phyloP scores from a whole-genome alignment of 2,329 filamentous ascomycete species.

The Cytospora mali region DNA sequence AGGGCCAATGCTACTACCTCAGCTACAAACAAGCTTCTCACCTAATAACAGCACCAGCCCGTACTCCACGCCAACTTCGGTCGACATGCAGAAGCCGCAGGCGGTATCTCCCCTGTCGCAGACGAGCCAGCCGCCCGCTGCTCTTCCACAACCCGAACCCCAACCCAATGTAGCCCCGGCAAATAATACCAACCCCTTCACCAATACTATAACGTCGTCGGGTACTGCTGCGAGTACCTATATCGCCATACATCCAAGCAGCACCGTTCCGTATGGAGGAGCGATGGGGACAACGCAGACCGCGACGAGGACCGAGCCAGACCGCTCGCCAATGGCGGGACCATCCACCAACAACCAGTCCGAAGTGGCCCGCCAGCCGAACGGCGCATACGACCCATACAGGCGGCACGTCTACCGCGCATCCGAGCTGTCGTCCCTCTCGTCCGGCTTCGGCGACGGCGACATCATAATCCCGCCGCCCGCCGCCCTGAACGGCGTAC shows the following conservation, averaged over 20 bases:
- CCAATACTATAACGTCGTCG: conserved; percentile 32
- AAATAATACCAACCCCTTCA: conserved; percentile 22
- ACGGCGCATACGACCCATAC: conserved; percentile 40
- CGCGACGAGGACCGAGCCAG: conserved; percentile 34
- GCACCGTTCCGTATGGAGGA: conserved; percentile 33
- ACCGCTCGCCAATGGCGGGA: conserved; percentile 42
- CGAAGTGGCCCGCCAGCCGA: conserved; percentile 41
- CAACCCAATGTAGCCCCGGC: conserved; percentile 13
- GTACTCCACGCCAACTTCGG: conserved; percentile 18
- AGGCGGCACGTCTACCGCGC: conserved; percentile 43
- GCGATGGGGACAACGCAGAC: conserved; percentile 25
- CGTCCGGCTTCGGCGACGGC: conserved; percentile 66
- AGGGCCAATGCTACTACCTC: conserved; percentile 13
- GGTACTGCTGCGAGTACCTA: conserved; percentile 31
- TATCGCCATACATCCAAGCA: conserved; percentile 31
- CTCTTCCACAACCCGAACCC: conserved; percentile 15
- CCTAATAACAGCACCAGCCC: conserved; percentile 29
- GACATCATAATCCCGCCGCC: conserved; percentile 54
- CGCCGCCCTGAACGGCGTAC: conserved; percentile 27
- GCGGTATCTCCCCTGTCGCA: conserved; percentile 11
- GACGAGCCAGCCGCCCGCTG: conserved; percentile 3
- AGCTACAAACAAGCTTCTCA: conserved; percentile 24
- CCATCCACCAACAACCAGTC: conserved; percentile 45
- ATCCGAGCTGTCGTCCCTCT: conserved; percentile 61
- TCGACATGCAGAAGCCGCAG: conserved; percentile 15